These are phyloP conservation scores for Beauveria rudraprayagi DNA, from an alignment of 2,329 filamentous ascomycete genomes.

Conservation along the genomic window DNA sequence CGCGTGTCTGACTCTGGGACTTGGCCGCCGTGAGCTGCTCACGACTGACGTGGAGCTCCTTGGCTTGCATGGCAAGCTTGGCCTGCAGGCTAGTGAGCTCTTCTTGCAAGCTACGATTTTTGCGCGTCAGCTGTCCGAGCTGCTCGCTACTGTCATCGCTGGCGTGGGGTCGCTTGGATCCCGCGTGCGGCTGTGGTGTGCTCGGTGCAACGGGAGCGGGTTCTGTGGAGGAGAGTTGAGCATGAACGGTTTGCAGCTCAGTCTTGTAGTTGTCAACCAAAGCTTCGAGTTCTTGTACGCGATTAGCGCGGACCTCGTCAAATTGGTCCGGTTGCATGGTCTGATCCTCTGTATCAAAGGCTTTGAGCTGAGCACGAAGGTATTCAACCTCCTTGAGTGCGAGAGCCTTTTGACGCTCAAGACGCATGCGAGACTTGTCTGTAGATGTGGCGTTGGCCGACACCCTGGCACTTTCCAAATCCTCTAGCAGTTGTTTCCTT, in stretches of 20 bases:
- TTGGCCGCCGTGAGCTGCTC: slow-evolving; percentile 63
- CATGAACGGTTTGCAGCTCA: slow-evolving; percentile 67
- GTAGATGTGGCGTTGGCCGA: slow-evolving; percentile 37
- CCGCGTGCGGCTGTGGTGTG: slow-evolving; percentile 31
- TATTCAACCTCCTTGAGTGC: slow-evolving; percentile 92
- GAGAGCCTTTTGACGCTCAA: slow-evolving; percentile 79
- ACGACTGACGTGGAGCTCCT: slow-evolving; percentile 63
- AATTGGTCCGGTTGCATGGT: slow-evolving; percentile 75
- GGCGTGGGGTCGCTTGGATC: slow-evolving; percentile 58
- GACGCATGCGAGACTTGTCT: slow-evolving; percentile 63
- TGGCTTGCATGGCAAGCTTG: slow-evolving; percentile 60
- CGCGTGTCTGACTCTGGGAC: slow-evolving; percentile 65
- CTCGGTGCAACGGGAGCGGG: slow-evolving; percentile 24
- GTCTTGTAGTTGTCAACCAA: slow-evolving; percentile 78
- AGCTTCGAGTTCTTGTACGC: slow-evolving; percentile 75
- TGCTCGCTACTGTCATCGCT: slow-evolving; percentile 55
- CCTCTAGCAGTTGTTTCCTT: slow-evolving; percentile 52
- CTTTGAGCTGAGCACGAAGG: slow-evolving; percentile 82
- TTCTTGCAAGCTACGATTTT: slow-evolving; percentile 78
- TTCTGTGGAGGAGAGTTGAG: slow-evolving; percentile 64
- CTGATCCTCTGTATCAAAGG: slow-evolving; percentile 78
- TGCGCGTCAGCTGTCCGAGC: slow-evolving; percentile 74
- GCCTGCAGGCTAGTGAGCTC: slow-evolving; percentile 63
- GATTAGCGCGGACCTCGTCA: slow-evolving; percentile 65
- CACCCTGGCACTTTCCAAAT: slow-evolving; percentile 62